A percentile compares a stretch with the other conserved stretches of the same genome.
These are phyloP conservation scores for Avena eriantha DNA, from an alignment of 176 grass and related monocot species.

Conservation along the genomic window DNA sequence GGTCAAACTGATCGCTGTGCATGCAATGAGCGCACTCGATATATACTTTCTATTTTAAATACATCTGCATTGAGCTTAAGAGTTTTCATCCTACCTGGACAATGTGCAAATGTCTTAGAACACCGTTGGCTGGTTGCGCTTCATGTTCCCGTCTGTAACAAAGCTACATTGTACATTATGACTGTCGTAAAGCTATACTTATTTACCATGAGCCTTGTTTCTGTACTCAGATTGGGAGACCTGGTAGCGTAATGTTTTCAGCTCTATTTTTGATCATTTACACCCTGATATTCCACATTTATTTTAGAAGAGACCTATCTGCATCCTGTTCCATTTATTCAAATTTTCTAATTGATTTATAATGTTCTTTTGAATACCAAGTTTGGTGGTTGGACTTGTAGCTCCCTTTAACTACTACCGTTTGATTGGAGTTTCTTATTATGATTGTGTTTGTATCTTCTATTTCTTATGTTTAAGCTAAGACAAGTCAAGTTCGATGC, in stretches of 20 bases:
- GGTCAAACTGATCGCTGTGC: constrained; percentile 19
- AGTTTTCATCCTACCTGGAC: constrained; percentile 6
- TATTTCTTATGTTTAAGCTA: constrained; percentile 17
- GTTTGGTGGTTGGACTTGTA: background rate
- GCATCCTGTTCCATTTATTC: background rate
- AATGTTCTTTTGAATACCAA: background rate
- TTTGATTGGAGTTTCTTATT: constrained; percentile 29
- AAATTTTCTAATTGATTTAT: background rate
- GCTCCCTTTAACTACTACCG: constrained; percentile 19
- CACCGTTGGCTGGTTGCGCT: constrained; percentile 26
- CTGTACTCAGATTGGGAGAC: background rate
- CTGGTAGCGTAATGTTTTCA: background rate
- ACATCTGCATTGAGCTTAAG: background rate
- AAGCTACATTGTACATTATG: background rate
- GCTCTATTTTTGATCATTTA: background rate
- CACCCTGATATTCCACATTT: background rate
- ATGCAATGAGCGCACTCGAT: constrained; percentile 1
- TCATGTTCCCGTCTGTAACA: background rate
- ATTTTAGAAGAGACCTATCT: constrained; percentile 13
- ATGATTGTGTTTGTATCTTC: constrained; percentile 13
- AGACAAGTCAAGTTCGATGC: constrained; percentile 15
- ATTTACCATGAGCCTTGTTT: background rate
- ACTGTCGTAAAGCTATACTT: constrained; percentile 13
- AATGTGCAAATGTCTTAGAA: background rate
- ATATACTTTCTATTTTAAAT: background rate